Evolutionary conservation across 2,329 filamentous ascomycete species (phyloP).

Genomic region (Fusarium abutilonis): DNA sequence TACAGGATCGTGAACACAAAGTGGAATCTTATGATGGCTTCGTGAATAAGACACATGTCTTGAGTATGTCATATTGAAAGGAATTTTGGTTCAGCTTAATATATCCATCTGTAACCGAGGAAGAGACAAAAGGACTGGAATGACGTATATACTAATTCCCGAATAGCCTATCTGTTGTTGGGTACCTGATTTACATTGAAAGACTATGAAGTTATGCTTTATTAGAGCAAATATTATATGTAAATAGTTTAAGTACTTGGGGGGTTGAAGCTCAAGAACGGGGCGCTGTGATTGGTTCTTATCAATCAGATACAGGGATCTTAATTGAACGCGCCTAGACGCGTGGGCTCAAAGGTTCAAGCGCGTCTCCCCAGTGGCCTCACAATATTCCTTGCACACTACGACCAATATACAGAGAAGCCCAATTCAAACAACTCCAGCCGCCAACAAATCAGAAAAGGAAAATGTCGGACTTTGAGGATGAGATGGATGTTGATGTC

Average conservation of each 20-base stretch:
- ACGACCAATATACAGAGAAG: constrained; percentile 7
- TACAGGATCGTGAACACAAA: background rate
- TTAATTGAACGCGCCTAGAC: constrained; percentile 49
- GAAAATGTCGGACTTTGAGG: constrained; percentile 68
- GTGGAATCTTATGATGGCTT: background rate
- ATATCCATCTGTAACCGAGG: no score
- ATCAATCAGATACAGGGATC: constrained; percentile 19
- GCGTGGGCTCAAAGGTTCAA: background rate
- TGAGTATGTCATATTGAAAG: no score
- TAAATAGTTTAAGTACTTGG: no score
- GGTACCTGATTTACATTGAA: no score
- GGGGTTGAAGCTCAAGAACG: background rate
- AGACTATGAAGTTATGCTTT: no score
- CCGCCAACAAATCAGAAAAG: background rate
- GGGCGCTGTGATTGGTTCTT: constrained; percentile 22
- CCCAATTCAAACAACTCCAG: background rate
- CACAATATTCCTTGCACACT: constrained; percentile 19
- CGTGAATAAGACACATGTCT: background rate
- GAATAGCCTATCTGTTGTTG: no score
- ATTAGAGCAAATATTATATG: background rate
- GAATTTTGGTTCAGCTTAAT: no score
- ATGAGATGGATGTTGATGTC: constrained; percentile 70
- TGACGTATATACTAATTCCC: no score
- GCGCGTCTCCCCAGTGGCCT: constrained; percentile 48
- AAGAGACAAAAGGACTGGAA: no score